Evolutionary conservation across 371 early-diverging fungal species (phyloP).

Genomic region (Mucor mucedo): DNA sequence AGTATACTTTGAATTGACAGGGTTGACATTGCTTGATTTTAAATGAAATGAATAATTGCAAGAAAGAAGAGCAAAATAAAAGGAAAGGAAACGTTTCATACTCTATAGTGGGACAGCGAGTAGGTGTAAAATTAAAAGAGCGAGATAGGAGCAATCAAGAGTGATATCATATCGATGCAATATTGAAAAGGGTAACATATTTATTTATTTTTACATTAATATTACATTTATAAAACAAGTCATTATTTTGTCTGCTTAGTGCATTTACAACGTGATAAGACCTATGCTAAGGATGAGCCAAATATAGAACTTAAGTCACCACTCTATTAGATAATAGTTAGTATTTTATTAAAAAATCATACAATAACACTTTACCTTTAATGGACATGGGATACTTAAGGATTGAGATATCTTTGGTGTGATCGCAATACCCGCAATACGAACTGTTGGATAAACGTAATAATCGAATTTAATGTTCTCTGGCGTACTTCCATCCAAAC

Average conservation of each 20-base stretch:
- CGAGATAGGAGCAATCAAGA: too few relatives aligned
- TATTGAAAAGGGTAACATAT: too few relatives aligned
- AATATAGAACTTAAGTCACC: slow-evolving; percentile 6
- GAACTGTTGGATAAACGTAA: slow-evolving; percentile 52
- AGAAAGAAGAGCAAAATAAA: background rate
- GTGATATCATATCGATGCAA: too few relatives aligned
- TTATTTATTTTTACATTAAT: too few relatives aligned
- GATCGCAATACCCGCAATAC: slow-evolving; percentile 48
- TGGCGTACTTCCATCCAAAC: slow-evolving; percentile 36
- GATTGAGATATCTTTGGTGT: slow-evolving; percentile 45
- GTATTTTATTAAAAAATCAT: background rate
- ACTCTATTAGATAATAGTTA: background rate
- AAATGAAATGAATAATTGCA: background rate
- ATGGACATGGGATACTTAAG: slow-evolving; percentile 41
- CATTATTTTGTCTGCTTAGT: too few relatives aligned
- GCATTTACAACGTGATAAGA: too few relatives aligned
- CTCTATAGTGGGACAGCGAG: background rate
- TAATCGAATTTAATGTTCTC: slow-evolving; percentile 52
- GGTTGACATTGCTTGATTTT: slow-evolving; percentile 1
- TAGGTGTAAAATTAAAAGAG: too few relatives aligned
- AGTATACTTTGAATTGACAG: slow-evolving; percentile 17
- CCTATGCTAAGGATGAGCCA: background rate
- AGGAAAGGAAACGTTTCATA: background rate
- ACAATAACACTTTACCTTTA: slow-evolving; percentile 8
- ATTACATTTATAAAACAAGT: too few relatives aligned